These are phyloP conservation scores for Irpex rosettiformis DNA, from an alignment of 1,284 basidiomycete genomes.

Conservation along the genomic window DNA sequence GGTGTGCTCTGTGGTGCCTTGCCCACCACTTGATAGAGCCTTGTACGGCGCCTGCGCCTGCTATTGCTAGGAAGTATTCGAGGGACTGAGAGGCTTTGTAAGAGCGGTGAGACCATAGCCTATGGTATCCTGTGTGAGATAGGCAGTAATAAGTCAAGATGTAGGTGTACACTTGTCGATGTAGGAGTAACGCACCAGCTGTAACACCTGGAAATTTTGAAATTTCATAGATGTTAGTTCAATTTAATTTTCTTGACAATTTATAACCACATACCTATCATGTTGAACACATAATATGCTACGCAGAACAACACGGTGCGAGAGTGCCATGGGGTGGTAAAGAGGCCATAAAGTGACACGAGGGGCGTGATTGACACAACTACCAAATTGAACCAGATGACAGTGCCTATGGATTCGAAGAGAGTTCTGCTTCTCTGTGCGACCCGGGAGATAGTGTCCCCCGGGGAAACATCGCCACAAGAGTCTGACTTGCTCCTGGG, in stretches of 20 bases:
- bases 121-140: conserved; percentile 67
- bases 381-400: conserved; percentile 22
- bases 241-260: not conserved
- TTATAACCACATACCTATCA: conserved; percentile 34
- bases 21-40: conserved; percentile 93
- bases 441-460: not conserved
- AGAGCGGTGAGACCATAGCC: conserved; percentile 87
- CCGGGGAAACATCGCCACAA: not conserved
- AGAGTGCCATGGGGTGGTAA: conserved; percentile 24
- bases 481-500: too few relatives aligned
- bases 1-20: conserved; percentile 84
- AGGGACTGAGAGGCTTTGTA: conserved; percentile 78
- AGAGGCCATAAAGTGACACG: conserved; percentile 17
- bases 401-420: conserved; percentile 7
- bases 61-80: conserved; percentile 71
- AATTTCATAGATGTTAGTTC: not conserved
- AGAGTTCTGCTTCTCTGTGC: not conserved
- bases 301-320: conserved; percentile 45
- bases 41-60: conserved; percentile 86
- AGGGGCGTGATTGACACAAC: conserved; percentile 17
- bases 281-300: conserved; percentile 57
- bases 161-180: not conserved
- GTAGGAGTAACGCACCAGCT: conserved; percentile 16
- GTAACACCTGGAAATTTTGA: conserved; percentile 26
- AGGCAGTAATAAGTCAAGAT: not conserved